These are phyloP conservation scores for Atractiella rhizophila DNA, from an alignment of 768 basidiomycete genomes.

Conservation along the genomic window DNA sequence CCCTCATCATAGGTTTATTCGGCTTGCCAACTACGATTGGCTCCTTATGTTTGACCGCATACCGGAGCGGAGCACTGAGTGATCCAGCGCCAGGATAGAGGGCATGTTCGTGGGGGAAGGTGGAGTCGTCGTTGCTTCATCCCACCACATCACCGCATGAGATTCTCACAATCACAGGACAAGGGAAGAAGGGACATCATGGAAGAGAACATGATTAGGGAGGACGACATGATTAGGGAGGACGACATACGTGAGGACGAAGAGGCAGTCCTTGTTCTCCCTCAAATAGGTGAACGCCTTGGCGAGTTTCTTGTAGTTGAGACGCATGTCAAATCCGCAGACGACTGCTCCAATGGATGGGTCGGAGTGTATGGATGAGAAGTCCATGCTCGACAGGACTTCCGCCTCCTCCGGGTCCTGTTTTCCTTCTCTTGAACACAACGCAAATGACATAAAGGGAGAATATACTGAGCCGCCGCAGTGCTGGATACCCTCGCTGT, in stretches of 20 bases:
- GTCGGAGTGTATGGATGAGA: slow-evolving; percentile 32
- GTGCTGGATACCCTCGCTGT: slow-evolving; percentile 54
- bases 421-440: background rate
- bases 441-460: slow-evolving; percentile 1
- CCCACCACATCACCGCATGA: too few species aligned
- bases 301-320: slow-evolving; percentile 83
- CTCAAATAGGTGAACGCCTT: slow-evolving; percentile 77
- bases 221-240: background rate
- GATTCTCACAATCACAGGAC: too few species aligned
- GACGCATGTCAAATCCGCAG: slow-evolving; percentile 62
- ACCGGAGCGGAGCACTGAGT: slow-evolving; percentile 55
- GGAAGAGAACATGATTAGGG: too few species aligned
- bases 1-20: slow-evolving; percentile 71
- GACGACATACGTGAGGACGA: slow-evolving; percentile 61
- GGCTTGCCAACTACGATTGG: slow-evolving; percentile 76
- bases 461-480: slow-evolving; percentile 57
- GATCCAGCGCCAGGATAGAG: slow-evolving; percentile 58
- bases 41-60: slow-evolving; percentile 34
- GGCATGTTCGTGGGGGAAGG: slow-evolving; percentile 42
- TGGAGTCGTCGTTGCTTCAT: slow-evolving; percentile 34
- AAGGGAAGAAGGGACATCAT: too few species aligned
- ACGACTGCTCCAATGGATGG: slow-evolving; percentile 67
- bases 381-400: slow-evolving; percentile 43
- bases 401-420: slow-evolving; percentile 69
- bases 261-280: slow-evolving; percentile 32